Conservation (phyloP, 2,329 filamentous ascomycete species). For the Monilinia polystroma region DNA sequence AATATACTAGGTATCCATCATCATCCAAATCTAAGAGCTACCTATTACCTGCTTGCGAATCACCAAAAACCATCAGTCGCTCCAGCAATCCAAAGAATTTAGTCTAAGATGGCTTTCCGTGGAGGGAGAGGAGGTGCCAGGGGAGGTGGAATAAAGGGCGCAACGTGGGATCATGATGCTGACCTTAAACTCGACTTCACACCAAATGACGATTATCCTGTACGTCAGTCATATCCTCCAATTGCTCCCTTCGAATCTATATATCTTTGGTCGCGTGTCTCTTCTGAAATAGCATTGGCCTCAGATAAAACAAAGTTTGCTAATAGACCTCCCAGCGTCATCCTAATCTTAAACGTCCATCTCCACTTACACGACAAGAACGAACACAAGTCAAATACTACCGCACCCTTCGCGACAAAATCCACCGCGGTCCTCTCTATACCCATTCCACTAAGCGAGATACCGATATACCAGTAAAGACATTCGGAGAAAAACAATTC, state of each 20-base stretch:
- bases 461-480: constrained; percentile 42
- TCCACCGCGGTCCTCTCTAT: constrained; percentile 61
- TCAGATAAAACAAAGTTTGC: constrained; percentile 1
- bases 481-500: constrained; percentile 45
- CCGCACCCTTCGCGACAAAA: constrained; percentile 51
- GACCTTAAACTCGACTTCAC: constrained; percentile 41
- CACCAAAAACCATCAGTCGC: not conserved
- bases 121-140: constrained; percentile 34
- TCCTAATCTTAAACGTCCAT: constrained; percentile 41
- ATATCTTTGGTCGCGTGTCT: not conserved
- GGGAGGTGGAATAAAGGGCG: constrained; percentile 36
- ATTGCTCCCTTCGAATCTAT: not conserved
- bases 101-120: constrained; percentile 32
- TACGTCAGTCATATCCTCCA: constrained; percentile 38
- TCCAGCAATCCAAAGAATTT: not conserved
- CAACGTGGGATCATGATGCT: constrained; percentile 39
- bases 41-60: not conserved
- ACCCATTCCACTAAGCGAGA: constrained; percentile 38
- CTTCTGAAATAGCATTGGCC: not conserved
- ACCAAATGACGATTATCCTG: constrained; percentile 49
- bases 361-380: constrained; percentile 47
- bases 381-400: constrained; percentile 49
- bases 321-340: constrained; percentile 32
- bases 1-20: not conserved
- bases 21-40: not conserved